phyloP scores from a whole-genome alignment of 345 rosid genomes.

The Arabidopsis suecica region DNA sequence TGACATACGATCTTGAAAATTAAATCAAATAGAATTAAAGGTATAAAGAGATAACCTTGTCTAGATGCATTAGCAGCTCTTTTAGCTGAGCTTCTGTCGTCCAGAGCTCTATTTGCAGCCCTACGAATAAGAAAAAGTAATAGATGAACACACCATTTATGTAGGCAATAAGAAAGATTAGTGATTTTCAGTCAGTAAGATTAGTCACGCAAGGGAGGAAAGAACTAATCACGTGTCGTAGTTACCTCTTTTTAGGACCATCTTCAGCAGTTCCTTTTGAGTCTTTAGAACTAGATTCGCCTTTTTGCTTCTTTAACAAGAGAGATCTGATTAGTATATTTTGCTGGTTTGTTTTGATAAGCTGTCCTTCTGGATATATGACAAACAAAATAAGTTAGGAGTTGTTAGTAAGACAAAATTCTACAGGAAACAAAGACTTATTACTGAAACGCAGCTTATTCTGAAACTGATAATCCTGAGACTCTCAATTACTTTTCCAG shows the following conservation, averaged over 20 bases:
- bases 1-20: neutral
- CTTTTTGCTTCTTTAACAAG: conserved; percentile 68
- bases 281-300: conserved; percentile 66
- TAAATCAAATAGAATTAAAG: neutral
- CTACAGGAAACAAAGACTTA: conserved; percentile 5
- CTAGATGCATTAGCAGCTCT: conserved; percentile 59
- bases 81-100: conserved; percentile 64
- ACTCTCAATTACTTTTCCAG: neutral
- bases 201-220: neutral
- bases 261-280: conserved; percentile 62
- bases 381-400: conserved; percentile 10
- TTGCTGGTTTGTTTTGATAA: conserved; percentile 84
- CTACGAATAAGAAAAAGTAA: conserved; percentile 45
- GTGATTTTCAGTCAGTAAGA: neutral
- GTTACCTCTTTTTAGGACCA: conserved; percentile 76
- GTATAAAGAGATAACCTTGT: conserved; percentile 52
- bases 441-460: neutral
- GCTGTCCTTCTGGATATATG: conserved; percentile 64
- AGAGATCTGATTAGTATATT: conserved; percentile 94
- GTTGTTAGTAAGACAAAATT: neutral
- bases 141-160: conserved; percentile 2
- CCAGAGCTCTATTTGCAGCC: conserved; percentile 70
- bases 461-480: neutral
- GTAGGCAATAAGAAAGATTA: neutral
- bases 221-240: neutral